Base-by-base conservation (phyloP, 208 protist species). In the Blastocrithidia nonstop region DNA sequence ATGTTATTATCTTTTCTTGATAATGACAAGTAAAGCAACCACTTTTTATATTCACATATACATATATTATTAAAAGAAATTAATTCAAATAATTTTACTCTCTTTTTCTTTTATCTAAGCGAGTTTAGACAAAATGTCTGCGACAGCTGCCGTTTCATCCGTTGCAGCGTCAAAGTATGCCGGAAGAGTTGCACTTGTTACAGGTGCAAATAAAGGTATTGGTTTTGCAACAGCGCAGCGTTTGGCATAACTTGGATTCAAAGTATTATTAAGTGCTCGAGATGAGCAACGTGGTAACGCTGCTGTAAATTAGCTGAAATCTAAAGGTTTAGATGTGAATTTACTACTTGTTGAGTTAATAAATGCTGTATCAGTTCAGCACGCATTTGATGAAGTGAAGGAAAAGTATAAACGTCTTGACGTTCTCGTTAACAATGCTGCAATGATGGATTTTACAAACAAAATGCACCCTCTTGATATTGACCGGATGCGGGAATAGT, bases 121-220 rank as follows among this genome's bases (percentile, higher is more conserved):
- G n/a, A n/a, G n/a, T n/a, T n/a, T n/a, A n/a, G n/a, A n/a, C n/a
- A n/a, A n/a, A n/a, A n/a, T n/a, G n/a, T n/a, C n/a, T n/a, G n/a
- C n/a, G n/a, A n/a, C n/a, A n/a, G n/a, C n/a, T n/a, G n/a, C n/a
- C n/a, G n/a, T n/a, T n/a, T n/a, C n/a, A n/a, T n/a, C n/a, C n/a
- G n/a, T n/a, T n/a, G n/a, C n/a, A n/a, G n/a, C n/a, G n/a, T n/a
- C n/a, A n/a, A n/a, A n/a, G n/a, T n/a, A n/a, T 52, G 50, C 61
- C 37, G 51, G 50, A 20, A 77, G 61, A 27, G 61, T 77, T 19
- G 45, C 52, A 15, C 42, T 90, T 19, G 67, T 95, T 22, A 88
- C 83, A 6, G 87, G 87, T 28, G 78, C 52, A 15, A 90, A 87
- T 57, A 70, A 74, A 28, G 87, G 87, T 11, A 89, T 95, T 33